These are phyloP conservation scores for Cutaneotrichosporon sp. DNA, from an alignment of 1,284 basidiomycete genomes.

Conservation along the genomic window DNA sequence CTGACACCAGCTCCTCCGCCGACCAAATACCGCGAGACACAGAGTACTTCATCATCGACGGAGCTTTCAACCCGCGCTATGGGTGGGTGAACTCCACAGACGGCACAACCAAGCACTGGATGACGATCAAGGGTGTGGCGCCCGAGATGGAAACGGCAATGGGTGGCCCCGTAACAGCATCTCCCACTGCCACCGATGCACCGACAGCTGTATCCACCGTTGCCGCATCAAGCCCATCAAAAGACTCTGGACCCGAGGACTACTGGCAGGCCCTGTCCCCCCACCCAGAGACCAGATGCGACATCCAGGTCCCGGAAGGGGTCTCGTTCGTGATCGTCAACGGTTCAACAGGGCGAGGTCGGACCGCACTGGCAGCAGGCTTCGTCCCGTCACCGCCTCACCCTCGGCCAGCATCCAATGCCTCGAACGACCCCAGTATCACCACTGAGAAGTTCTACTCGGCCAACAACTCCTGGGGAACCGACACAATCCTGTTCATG, in stretches of 20 bases:
- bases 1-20: neutral
- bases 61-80: neutral
- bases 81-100: neutral
- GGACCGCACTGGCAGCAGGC: neutral
- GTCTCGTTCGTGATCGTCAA: neutral
- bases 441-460: neutral
- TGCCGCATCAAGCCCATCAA: neutral
- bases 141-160: no score
- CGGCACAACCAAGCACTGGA: neutral
- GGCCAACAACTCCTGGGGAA: neutral
- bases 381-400: neutral
- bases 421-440: no score
- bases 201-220: neutral
- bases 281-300: no score
- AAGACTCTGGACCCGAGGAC: slow-evolving; percentile 1
- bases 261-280: neutral
- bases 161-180: no score
- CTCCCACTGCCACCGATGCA: no score
- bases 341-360: neutral
- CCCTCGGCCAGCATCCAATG: no score
- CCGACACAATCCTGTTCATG: neutral
- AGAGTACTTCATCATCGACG: neutral
- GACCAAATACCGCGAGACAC: neutral
- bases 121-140: neutral
- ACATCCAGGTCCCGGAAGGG: neutral